Percentiles rank a stretch among this genome's conserved stretches.
Conservation (phyloP, 1,284 basidiomycete species). For the Xerocomus minutiporus region DNA sequence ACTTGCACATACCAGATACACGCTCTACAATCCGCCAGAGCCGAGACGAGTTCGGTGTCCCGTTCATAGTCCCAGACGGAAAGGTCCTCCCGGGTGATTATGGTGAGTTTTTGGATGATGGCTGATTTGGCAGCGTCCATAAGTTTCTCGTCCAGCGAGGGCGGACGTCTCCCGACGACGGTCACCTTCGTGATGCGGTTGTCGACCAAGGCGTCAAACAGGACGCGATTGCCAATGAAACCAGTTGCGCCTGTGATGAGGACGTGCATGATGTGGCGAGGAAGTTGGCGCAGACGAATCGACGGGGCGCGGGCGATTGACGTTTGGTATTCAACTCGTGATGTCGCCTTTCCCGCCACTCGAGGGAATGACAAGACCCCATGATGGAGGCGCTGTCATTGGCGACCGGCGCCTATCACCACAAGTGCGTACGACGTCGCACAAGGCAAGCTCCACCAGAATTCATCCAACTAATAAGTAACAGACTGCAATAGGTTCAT, state of each 20-base stretch:
- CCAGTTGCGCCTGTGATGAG: constrained; percentile 28
- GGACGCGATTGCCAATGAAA: constrained; percentile 24
- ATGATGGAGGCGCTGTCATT: too few relatives aligned
- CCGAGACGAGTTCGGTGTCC: constrained; percentile 21
- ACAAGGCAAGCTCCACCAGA: too few relatives aligned
- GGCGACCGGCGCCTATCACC: too few relatives aligned
- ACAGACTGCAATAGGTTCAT: too few relatives aligned
- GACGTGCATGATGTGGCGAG: constrained; percentile 17
- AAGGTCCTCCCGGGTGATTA: constrained; percentile 26
- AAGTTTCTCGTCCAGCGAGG: constrained; percentile 19
- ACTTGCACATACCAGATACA: constrained; percentile 23
- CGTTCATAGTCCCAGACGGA: constrained; percentile 26
- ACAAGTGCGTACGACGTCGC: too few relatives aligned
- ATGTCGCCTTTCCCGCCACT: too few relatives aligned
- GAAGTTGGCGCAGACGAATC: too few relatives aligned
- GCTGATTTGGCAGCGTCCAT: constrained; percentile 12
- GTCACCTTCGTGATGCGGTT: constrained; percentile 25
- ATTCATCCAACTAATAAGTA: too few relatives aligned
- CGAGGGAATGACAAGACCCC: too few relatives aligned
- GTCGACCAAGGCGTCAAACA: constrained; percentile 20
- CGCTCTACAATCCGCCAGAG: constrained; percentile 20
- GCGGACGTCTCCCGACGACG: constrained; percentile 22
- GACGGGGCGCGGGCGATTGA: too few relatives aligned
- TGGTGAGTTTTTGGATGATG: constrained; percentile 22
- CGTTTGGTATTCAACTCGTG: too few relatives aligned